Evolutionary conservation across 2,329 filamentous ascomycete species (phyloP), one percentile per base, ranked within the genome.

Genomic region (Mycogone perniciosa): DNA sequence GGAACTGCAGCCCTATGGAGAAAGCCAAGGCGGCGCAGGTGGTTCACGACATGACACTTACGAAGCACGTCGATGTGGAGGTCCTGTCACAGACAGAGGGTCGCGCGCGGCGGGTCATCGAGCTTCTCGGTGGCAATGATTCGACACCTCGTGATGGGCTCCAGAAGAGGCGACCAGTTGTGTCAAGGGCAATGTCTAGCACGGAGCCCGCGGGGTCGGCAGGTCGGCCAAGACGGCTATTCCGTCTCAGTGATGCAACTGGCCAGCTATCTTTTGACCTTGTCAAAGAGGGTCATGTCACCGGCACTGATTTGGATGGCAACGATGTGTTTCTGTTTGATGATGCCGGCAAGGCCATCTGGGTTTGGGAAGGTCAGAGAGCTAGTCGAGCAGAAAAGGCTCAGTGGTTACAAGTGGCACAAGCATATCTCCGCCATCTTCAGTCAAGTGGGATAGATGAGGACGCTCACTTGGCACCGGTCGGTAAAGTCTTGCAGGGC

Each of bases 1-100:
- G 73, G 59, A 74, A 73, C 39, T 84, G 81, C 61, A 82, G 77
- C 43, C 83, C 82, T 0, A 84, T 85, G 80, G 84, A 87, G 61
- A 86, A 84, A 68, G 77, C 78, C 41, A 84, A 82, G 67, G 81
- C 82, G 0, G 83, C 83, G 0, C 81, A 84, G 62, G 80, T 86
- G 2, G 82, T 86, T 4, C 76, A 84, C 59, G 79, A 84, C 53
- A 73, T 82, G 74, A 84, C 77, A 0, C 66, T 80, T 6, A 81
- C 80, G 9, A 86, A 85, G 61, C 77, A 83, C 56, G 62, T 79
- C 41, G 80, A 85, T 48, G 80, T 85, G 29, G 82, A 86, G 62
- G 82, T 87, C 7, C 62, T 86, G 5, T 74, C 81, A 1, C 82
- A 86, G 61, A 66, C 71, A 0, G 84, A 86, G 55, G 75, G 75